Evolutionary conservation across 2,329 filamentous ascomycete species (phyloP), one percentile per base, ranked within the genome.

Genomic region (Diaporthe sp.): DNA sequence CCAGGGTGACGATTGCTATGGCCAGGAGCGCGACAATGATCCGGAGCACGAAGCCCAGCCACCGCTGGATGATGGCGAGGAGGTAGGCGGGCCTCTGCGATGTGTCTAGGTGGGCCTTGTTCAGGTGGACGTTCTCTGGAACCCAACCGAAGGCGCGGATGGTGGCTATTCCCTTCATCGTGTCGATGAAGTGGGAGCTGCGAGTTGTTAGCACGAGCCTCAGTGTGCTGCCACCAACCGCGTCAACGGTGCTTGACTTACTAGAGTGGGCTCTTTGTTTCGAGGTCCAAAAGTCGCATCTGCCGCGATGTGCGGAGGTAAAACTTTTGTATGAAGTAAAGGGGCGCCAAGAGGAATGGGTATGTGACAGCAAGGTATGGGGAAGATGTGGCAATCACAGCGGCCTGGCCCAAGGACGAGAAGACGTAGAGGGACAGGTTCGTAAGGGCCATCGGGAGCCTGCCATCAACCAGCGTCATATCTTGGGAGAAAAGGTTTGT

Each of bases 391-490:
- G 68, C 68, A 1, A 72, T 57, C 12, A 72, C 68, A 17, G 68
- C 68, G 10, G 68, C 68, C 3, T 55, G 49, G 25, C 68, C 68
- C 39, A 57, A n/a, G 5, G 68, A 55, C 22, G 53, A 55, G 68
- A 72, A 72, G 34, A 58, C 25, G 22, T 72, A 51, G 9, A 72
- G 46, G 3, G 68, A 62, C 58, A 81, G 72, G 46, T 82, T 81
- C 57, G 80, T 77, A 8, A 82, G 62, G 7, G 82, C 76, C 10
- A 81, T 57, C 0, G 85, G 85, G 6, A 87, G 81, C 39, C 84
- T 80, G 3, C 83, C 81, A 69, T 86, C 85, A 6, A 87, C 81
- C 3, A 87, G 79, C 0, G 83, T 82, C 78, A 87, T 81, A 73
- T 87, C 85, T 62, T 81, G 80, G 13, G 77, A 80, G 70, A 81